phyloP scores from a whole-genome alignment of 2,329 filamentous ascomycete genomes.

The Aspergillus felis region DNA sequence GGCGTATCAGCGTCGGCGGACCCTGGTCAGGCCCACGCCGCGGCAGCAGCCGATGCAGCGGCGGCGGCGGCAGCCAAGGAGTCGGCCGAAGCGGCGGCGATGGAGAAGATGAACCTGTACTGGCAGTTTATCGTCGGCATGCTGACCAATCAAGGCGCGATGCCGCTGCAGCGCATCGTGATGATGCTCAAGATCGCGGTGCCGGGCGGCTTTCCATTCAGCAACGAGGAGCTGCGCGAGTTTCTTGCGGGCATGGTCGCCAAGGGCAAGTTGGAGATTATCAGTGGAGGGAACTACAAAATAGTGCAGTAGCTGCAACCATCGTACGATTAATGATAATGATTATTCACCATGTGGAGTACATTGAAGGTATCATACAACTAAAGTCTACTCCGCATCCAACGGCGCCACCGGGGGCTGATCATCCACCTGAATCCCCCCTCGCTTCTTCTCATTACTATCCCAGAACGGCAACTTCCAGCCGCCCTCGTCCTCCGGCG shows the following conservation, averaged over 20 bases:
- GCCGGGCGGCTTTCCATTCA: conserved; percentile 82
- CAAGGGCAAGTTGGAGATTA: conserved; percentile 64
- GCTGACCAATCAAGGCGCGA: conserved; percentile 85
- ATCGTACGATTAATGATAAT: background rate
- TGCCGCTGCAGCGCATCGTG: conserved; percentile 75
- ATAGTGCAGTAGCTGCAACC: conserved; percentile 24
- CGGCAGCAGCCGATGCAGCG: conserved; percentile 39
- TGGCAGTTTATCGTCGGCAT: conserved; percentile 92
- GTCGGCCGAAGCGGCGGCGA: conserved; percentile 54
- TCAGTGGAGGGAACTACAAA: conserved; percentile 65
- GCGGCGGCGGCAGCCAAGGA: conserved; percentile 42
- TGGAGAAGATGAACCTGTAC: conserved; percentile 70
- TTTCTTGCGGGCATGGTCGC: conserved; percentile 76
- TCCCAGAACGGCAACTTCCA: conserved; percentile 83
- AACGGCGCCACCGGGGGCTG: conserved; percentile 69
- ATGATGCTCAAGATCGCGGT: conserved; percentile 97
- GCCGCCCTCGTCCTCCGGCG: conserved; percentile 75
- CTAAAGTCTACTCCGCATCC: conserved; percentile 64
- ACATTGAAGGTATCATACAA: background rate
- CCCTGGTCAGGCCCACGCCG: conserved; percentile 22
- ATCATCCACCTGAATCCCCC: conserved; percentile 83
- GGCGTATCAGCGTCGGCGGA: conserved; percentile 13
- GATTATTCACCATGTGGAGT: background rate
- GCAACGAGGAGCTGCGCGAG: conserved; percentile 79
- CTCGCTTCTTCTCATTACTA: conserved; percentile 77